Conservation (phyloP, 2,329 filamentous ascomycete species). For the Monilinia aucupariae region DNA sequence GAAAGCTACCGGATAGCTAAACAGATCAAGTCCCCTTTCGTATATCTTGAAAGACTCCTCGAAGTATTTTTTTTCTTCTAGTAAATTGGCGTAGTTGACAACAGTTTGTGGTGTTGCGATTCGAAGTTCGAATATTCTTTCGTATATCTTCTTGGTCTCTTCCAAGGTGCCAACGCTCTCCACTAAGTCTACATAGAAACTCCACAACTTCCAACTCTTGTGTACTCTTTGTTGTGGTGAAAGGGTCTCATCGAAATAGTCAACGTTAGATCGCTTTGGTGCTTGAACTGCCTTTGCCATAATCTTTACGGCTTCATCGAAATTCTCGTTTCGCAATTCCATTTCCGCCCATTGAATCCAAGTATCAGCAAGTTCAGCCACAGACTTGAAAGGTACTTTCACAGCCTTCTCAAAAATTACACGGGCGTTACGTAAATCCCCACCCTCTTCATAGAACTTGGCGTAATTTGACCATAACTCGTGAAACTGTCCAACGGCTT, state of each 20-base stretch:
- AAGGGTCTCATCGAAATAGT: constrained; percentile 94
- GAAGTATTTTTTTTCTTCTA: constrained; percentile 92
- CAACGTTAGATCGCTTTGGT: constrained; percentile 96
- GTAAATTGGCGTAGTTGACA: constrained; percentile 93
- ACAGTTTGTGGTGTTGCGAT: constrained; percentile 98
- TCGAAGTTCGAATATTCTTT: constrained; percentile 94
- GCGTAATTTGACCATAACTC: constrained; percentile 96
- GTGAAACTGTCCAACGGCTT: constrained; percentile 87
- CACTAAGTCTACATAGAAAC: constrained; percentile 96
- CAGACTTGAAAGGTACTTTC: constrained; percentile 95
- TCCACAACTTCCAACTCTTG: constrained; percentile 99
- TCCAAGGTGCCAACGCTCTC: constrained; percentile 89
- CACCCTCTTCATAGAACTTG: constrained; percentile 89
- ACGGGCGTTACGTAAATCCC: constrained; percentile 76
- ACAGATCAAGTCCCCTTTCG: constrained; percentile 93
- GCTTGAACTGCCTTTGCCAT: constrained; percentile 97
- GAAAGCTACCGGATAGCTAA: constrained; percentile 96
- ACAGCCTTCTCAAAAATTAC: constrained; percentile 97
- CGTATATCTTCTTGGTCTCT: constrained; percentile 90
- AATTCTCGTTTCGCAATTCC: constrained; percentile 93
- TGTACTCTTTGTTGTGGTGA: constrained; percentile 94
- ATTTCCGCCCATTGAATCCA: constrained; percentile 99
- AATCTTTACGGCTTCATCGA: constrained; percentile 87
- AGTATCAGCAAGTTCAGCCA: constrained; percentile 94
- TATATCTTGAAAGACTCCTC: constrained; percentile 98